A percentile compares a stretch with the other conserved stretches of the same genome.
phyloP scores from a whole-genome alignment of 176 grass and related monocot genomes.

The Cymbopogon citratus region DNA sequence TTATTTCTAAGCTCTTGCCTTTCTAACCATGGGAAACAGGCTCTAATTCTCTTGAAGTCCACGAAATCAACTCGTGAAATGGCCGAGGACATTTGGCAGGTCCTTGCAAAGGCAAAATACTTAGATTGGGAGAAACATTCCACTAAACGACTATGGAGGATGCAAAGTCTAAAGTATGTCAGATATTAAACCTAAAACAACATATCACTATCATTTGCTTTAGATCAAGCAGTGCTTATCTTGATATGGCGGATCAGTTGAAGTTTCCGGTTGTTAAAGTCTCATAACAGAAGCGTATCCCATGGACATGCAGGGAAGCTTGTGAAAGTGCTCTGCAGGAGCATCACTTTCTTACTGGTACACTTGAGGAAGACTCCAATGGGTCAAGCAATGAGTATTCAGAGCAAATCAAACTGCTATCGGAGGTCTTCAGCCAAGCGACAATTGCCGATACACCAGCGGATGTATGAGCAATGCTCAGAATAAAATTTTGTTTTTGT shows the following conservation, averaged over 20 bases:
- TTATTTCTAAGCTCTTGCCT: not conserved
- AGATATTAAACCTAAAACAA: not conserved
- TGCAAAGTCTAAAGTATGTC: conserved; percentile 66
- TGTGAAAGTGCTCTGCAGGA: conserved; percentile 74
- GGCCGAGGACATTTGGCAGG: conserved; percentile 65
- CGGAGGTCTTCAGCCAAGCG: conserved; percentile 61
- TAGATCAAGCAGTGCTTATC: not conserved
- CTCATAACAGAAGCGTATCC: not conserved
- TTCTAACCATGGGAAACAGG: conserved; percentile 39
- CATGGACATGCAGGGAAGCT: conserved; percentile 39
- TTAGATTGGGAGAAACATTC: conserved; percentile 69
- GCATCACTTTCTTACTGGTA: conserved; percentile 59
- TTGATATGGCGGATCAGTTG: not conserved
- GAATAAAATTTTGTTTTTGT: not conserved
- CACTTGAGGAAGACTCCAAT: conserved; percentile 18
- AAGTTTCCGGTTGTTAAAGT: not conserved
- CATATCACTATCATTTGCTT: not conserved
- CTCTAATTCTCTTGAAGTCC: conserved; percentile 57
- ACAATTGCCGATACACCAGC: conserved; percentile 35
- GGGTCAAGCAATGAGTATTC: conserved; percentile 34
- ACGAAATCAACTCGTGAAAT: conserved; percentile 27
- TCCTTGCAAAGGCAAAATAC: conserved; percentile 78
- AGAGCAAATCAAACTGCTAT: conserved; percentile 55
- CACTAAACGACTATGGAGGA: conserved; percentile 44
- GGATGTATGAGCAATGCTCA: conserved; percentile 50